Conservation (phyloP, 2,329 filamentous ascomycete genomes). For the Xylariaceae sp. region DNA sequence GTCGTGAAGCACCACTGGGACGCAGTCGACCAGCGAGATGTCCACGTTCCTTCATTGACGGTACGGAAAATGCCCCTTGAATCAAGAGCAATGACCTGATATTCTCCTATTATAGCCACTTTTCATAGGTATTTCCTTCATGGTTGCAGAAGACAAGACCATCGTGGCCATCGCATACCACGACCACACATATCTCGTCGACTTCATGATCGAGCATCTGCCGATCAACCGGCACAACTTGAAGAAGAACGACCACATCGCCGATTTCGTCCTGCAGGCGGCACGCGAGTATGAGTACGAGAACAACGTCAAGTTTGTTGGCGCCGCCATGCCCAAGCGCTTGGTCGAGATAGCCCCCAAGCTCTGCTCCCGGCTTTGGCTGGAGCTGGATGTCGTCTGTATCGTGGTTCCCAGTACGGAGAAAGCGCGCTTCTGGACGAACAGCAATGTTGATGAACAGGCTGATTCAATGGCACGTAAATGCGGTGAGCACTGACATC, state of each 20-base stretch:
- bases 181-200: conserved; percentile 68
- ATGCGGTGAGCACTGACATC: conserved; percentile 38
- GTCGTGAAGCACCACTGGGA: conserved; percentile 23
- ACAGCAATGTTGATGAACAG: conserved; percentile 68
- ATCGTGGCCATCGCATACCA: conserved; percentile 65
- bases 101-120: conserved; percentile 42
- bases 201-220: conserved; percentile 62
- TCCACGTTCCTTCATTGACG: conserved; percentile 40
- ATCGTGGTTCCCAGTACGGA: conserved; percentile 53
- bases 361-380: conserved; percentile 67
- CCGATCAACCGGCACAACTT: conserved; percentile 34
- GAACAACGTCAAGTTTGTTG: conserved; percentile 69
- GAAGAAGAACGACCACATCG: conserved; percentile 42
- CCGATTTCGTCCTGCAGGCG: conserved; percentile 54
- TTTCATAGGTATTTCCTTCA: conserved; percentile 58
- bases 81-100: not conserved
- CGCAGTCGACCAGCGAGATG: conserved; percentile 18
- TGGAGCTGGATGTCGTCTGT: conserved; percentile 70
- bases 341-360: conserved; percentile 56
- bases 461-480: conserved; percentile 77
- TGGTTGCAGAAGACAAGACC: conserved; percentile 45
- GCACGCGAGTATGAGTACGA: conserved; percentile 56
- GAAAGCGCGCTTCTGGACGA: conserved; percentile 43
- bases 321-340: conserved; percentile 60
- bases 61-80: conserved; percentile 29